Percentiles rank a stretch among this genome's conserved stretches.
Conservation (phyloP, 768 basidiomycete genomes). For the Tylopilus felleus region DNA sequence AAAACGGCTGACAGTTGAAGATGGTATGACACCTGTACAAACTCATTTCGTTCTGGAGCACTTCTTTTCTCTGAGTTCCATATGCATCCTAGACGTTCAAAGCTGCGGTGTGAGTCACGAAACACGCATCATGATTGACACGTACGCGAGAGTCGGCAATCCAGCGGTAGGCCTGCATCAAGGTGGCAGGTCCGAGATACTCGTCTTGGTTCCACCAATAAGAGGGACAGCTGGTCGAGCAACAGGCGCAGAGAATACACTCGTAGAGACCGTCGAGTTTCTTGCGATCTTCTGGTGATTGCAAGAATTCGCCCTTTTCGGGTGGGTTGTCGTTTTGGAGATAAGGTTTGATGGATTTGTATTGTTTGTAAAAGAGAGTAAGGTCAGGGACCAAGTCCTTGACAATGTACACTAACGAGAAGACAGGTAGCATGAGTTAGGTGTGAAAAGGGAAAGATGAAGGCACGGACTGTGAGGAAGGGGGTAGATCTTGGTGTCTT, state of each 20-base stretch:
- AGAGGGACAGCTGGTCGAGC: constrained; percentile 94
- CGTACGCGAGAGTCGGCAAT: constrained; percentile 92
- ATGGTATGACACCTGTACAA: constrained; percentile 98
- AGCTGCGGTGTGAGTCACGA: neutral
- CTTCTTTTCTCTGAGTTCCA: constrained; percentile 78
- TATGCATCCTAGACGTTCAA: constrained; percentile 58
- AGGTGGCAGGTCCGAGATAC: constrained; percentile 94
- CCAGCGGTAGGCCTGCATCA: constrained; percentile 98
- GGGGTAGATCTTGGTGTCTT: constrained; percentile 91
- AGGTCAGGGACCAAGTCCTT: constrained; percentile 96
- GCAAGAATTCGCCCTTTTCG: constrained; percentile 79
- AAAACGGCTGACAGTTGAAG: constrained; percentile 73
- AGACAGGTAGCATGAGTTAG: neutral
- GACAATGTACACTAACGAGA: constrained; percentile 84
- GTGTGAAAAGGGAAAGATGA: neutral
- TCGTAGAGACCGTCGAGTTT: constrained; percentile 98
- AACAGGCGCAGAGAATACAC: constrained; percentile 96
- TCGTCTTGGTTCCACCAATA: constrained; percentile 99
- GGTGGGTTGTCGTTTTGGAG: constrained; percentile 92
- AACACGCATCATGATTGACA: constrained; percentile 7
- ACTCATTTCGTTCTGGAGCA: constrained; percentile 93
- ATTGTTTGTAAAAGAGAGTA: constrained; percentile 96
- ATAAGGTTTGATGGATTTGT: constrained; percentile 98
- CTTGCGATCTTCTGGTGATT: constrained; percentile 86
- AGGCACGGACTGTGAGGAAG: constrained; percentile 85